These are phyloP conservation scores for Tulasnella sp. DNA, from an alignment of 768 basidiomycete species.

Conservation along the genomic window DNA sequence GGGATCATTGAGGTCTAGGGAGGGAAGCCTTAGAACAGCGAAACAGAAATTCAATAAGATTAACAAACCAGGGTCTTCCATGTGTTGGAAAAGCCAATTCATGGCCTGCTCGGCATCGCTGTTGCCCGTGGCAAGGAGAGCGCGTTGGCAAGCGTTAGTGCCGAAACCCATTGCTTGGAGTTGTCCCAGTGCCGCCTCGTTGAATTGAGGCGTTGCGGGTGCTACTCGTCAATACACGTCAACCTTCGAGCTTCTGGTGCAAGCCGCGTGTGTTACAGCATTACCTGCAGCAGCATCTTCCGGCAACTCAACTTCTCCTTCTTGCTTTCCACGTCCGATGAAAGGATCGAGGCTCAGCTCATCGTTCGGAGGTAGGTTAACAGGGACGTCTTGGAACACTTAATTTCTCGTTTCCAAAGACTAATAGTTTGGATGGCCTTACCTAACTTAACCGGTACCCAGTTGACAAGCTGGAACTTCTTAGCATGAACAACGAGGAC, in stretches of 20 bases:
- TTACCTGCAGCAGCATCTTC: slow-evolving; percentile 43
- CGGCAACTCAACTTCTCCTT: slow-evolving; percentile 64
- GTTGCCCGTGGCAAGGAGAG: slow-evolving; percentile 78
- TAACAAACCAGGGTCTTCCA: slow-evolving; percentile 81
- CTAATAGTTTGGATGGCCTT: slow-evolving; percentile 29
- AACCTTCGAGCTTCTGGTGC: slow-evolving; percentile 6
- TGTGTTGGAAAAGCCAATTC: slow-evolving; percentile 93
- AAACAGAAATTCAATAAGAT: neutral
- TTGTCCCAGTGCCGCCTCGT: slow-evolving; percentile 67
- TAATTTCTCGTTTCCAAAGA: slow-evolving; percentile 44
- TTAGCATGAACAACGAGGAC: slow-evolving; percentile 85
- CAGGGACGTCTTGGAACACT: slow-evolving; percentile 65
- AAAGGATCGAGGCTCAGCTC: slow-evolving; percentile 59
- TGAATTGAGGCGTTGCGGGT: slow-evolving; percentile 57
- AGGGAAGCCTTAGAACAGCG: neutral
- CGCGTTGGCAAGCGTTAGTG: slow-evolving; percentile 76
- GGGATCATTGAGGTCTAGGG: slow-evolving; percentile 79
- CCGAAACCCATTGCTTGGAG: slow-evolving; percentile 93
- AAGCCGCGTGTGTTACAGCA: neutral
- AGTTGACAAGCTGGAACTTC: slow-evolving; percentile 92
- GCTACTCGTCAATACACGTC: slow-evolving; percentile 29
- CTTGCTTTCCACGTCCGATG: slow-evolving; percentile 65
- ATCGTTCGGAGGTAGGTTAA: slow-evolving; percentile 60
- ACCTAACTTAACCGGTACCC: slow-evolving; percentile 96
- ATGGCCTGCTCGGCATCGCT: slow-evolving; percentile 74